Evolutionary conservation across 805 yeast species (phyloP).

Genomic region (Candida wancherniae): DNA sequence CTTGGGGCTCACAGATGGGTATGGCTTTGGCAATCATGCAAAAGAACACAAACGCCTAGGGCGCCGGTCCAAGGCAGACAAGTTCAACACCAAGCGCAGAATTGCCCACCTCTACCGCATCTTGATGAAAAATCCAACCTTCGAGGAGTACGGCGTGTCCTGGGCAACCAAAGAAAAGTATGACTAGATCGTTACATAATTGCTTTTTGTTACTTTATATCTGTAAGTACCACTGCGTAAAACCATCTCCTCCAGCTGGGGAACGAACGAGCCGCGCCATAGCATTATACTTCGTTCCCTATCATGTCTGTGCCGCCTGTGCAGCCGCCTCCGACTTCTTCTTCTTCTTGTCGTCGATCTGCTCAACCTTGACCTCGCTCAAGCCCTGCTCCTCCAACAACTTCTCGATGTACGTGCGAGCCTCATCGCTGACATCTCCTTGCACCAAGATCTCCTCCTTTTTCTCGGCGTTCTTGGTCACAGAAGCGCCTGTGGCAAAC

Average conservation of each 20-base stretch:
- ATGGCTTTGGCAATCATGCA: slow-evolving; percentile 19
- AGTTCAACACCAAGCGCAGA: slow-evolving; percentile 19
- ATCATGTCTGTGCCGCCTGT: slow-evolving; percentile 9
- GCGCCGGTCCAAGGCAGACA: slow-evolving; percentile 15
- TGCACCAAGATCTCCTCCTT: slow-evolving; percentile 89
- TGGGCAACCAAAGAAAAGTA: slow-evolving; percentile 18
- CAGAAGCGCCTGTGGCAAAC: slow-evolving; percentile 95
- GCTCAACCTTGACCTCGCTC: slow-evolving; percentile 83
- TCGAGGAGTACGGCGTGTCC: slow-evolving; percentile 16
- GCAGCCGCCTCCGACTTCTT: slow-evolving; percentile 35
- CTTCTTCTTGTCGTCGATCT: slow-evolving; percentile 74
- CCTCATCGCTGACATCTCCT: slow-evolving; percentile 93
- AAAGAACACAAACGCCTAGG: slow-evolving; percentile 19
- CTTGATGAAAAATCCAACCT: slow-evolving; percentile 13
- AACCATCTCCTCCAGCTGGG: too few relatives aligned
- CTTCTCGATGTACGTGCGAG: slow-evolving; percentile 66
- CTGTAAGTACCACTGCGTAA: too few relatives aligned
- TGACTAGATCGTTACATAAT: slow-evolving; percentile 4
- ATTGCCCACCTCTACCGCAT: slow-evolving; percentile 18
- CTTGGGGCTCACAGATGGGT: slow-evolving; percentile 19
- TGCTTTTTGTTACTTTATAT: neutral
- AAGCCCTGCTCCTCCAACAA: slow-evolving; percentile 78
- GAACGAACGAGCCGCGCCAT: too few relatives aligned
- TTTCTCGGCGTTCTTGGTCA: slow-evolving; percentile 83
- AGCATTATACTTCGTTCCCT: too few relatives aligned